A percentile compares a stretch with the other conserved stretches of the same genome.
Conservation (phyloP, 495 filamentous ascomycete species). For the Tuber aestivum region DNA sequence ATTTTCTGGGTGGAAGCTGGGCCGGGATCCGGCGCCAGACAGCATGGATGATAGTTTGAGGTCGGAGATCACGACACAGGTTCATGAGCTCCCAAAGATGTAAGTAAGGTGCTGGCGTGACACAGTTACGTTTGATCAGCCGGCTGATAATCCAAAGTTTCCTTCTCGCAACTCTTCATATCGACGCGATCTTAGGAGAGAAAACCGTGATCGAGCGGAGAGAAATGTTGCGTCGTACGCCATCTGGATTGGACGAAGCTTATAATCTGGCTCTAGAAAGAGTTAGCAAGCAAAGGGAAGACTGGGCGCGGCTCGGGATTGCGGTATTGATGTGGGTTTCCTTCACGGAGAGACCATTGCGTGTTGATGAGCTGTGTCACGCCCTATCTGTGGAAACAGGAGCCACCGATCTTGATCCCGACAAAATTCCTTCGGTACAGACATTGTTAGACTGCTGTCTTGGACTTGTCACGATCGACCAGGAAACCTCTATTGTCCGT, state of each 20-base stretch:
- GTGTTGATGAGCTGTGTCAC: background rate
- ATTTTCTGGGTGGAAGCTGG: background rate
- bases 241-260: background rate
- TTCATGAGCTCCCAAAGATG: background rate
- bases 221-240: background rate
- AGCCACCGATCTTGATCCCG: background rate
- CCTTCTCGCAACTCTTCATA: background rate
- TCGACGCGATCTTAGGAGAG: background rate
- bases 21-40: background rate
- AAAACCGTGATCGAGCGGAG: background rate
- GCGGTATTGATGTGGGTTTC: background rate
- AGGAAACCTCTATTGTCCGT: conserved; percentile 6
- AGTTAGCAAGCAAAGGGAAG: background rate
- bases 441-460: conserved; percentile 14
- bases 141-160: background rate
- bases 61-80: background rate
- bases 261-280: background rate
- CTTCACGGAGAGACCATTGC: background rate
- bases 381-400: background rate
- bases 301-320: background rate
- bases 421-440: background rate
- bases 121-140: background rate
- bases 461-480: conserved; percentile 20
- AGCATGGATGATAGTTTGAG: background rate
- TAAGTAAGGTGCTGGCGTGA: background rate